These are phyloP conservation scores for Pseudocercospora cruenta DNA, from an alignment of 2,329 filamentous ascomycete genomes.

Conservation along the genomic window DNA sequence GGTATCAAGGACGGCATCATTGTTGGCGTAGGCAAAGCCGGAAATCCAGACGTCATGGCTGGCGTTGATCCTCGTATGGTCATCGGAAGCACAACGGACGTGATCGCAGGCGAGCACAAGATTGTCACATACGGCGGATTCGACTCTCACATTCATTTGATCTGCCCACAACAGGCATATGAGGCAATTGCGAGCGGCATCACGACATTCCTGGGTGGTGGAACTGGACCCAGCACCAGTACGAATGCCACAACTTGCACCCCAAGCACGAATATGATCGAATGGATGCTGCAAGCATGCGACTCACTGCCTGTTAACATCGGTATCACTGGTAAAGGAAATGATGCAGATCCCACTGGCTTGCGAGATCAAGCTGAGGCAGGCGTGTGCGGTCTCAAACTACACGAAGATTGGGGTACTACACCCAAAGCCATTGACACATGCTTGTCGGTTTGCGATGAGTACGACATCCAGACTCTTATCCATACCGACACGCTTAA, in stretches of 20 bases:
- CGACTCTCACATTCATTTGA: conserved; percentile 90
- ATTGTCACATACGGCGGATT: conserved; percentile 90
- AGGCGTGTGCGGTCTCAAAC: conserved; percentile 85
- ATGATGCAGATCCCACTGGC: conserved; percentile 72
- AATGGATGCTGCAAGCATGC: conserved; percentile 85
- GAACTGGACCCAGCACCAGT: conserved; percentile 88
- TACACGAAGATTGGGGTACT: conserved; percentile 95
- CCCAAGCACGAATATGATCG: conserved; percentile 79
- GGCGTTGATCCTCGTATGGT: conserved; percentile 78
- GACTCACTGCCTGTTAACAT: conserved; percentile 83
- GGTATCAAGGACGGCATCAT: conserved; percentile 88
- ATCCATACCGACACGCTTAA: conserved; percentile 97
- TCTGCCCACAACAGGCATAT: conserved; percentile 87
- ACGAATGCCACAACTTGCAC: conserved; percentile 94
- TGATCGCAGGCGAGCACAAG: conserved; percentile 85
- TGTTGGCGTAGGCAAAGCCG: conserved; percentile 87
- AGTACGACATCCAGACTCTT: conserved; percentile 87
- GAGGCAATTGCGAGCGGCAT: conserved; percentile 84
- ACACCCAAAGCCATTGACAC: conserved; percentile 90
- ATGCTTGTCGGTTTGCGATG: conserved; percentile 79
- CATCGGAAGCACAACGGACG: conserved; percentile 86
- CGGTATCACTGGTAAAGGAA: conserved; percentile 92
- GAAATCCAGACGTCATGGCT: conserved; percentile 97
- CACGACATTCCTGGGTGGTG: conserved; percentile 88
- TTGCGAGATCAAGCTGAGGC: conserved; percentile 80